phyloP scores from a whole-genome alignment of 2,329 filamentous ascomycete genomes.

The Penicillium sp. region DNA sequence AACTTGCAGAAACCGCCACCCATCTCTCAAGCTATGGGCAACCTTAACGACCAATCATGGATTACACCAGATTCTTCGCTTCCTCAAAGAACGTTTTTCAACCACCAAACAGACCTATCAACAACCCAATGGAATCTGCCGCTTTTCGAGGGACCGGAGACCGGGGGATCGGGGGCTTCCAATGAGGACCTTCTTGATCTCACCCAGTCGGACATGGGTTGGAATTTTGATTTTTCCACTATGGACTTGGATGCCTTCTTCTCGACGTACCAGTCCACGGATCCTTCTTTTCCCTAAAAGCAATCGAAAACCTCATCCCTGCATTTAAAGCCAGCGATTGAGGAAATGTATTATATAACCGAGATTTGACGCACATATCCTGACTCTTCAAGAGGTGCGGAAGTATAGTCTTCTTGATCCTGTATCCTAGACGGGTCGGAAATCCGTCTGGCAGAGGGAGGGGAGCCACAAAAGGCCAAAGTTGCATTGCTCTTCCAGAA shows the following conservation, averaged over 20 bases:
- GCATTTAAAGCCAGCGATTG: background rate
- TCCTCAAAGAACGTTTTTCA: background rate
- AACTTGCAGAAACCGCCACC: background rate
- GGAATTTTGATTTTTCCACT: slow-evolving; percentile 44
- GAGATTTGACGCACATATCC: too few relatives aligned
- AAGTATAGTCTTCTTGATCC: too few relatives aligned
- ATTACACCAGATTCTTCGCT: background rate
- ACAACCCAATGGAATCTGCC: slow-evolving; percentile 27
- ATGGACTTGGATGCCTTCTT: slow-evolving; percentile 44
- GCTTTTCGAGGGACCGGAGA: slow-evolving; percentile 23
- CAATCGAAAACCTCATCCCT: background rate
- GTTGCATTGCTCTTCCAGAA: too few relatives aligned
- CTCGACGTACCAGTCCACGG: slow-evolving; percentile 34
- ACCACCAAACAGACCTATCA: slow-evolving; percentile 13
- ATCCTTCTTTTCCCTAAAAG: slow-evolving; percentile 10
- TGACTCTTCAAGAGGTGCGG: too few relatives aligned
- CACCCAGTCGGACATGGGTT: slow-evolving; percentile 41
- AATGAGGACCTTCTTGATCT: slow-evolving; percentile 38
- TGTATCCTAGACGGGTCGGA: background rate
- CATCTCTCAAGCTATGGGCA: background rate
- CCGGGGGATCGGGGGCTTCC: slow-evolving; percentile 26
- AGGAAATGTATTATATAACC: too few relatives aligned
- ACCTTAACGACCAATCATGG: background rate
- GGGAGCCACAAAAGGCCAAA: background rate
- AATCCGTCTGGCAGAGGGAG: background rate